Conservation (phyloP, 2,329 filamentous ascomycete genomes). For the Conoideocrella luteorostrata region DNA sequence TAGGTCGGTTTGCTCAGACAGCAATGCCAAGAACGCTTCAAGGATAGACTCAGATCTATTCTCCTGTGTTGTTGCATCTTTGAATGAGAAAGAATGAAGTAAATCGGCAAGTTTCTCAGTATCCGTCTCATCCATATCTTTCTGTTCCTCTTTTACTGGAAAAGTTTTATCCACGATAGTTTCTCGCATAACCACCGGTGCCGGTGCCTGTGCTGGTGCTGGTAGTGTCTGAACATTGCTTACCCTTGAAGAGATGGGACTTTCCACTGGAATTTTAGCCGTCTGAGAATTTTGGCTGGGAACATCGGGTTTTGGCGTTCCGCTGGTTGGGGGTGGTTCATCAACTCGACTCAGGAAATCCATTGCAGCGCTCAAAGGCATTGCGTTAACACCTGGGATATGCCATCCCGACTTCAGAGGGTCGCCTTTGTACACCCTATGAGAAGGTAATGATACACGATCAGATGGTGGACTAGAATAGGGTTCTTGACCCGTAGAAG, state of each 20-base stretch:
- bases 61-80: not conserved
- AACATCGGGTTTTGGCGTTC: not conserved
- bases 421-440: conserved; percentile 2
- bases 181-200: not conserved
- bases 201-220: not conserved
- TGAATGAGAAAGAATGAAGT: conserved; percentile 7
- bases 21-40: conserved; percentile 4
- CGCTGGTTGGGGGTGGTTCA: not conserved
- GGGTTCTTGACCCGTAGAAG: not conserved
- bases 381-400: not conserved
- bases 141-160: not conserved
- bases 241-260: no score
- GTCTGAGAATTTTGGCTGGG: not conserved
- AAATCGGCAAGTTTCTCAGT: conserved; percentile 2
- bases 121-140: conserved; percentile 1
- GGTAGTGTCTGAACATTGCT: not conserved
- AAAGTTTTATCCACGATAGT: not conserved
- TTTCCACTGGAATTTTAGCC: not conserved
- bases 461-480: not conserved
- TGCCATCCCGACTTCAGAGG: conserved; percentile 4
- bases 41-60: conserved; percentile 3
- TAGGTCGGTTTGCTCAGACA: conserved; percentile 3
- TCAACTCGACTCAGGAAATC: conserved; percentile 7
- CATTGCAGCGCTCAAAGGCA: not conserved
- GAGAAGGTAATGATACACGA: not conserved